phyloP scores from a whole-genome alignment of 2,329 filamentous ascomycete species.

The Colletotrichum abscissum region DNA sequence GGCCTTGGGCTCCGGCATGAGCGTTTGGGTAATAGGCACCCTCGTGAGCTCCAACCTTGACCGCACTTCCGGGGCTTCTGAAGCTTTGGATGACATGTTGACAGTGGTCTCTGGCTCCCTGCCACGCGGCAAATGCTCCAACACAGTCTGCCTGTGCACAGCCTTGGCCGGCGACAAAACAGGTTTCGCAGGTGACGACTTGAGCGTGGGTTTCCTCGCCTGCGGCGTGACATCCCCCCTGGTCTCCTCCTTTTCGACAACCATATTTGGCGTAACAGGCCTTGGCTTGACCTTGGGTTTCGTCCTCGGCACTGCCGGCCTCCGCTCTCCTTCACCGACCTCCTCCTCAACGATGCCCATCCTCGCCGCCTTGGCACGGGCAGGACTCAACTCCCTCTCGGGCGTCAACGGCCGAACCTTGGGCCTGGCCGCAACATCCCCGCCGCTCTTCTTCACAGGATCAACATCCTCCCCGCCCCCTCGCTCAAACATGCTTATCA shows the following conservation, averaged over 20 bases:
- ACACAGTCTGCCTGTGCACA: background rate
- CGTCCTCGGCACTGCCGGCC: slow-evolving; percentile 37
- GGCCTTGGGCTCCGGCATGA: background rate
- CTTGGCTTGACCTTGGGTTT: slow-evolving; percentile 42
- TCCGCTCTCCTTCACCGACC: background rate
- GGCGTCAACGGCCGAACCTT: slow-evolving; percentile 46
- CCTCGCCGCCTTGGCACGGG: slow-evolving; percentile 21
- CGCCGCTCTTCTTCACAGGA: slow-evolving; percentile 47
- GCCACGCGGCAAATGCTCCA: background rate
- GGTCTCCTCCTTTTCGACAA: background rate
- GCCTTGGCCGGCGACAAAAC: slow-evolving; percentile 2
- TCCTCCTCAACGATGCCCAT: slow-evolving; percentile 15
- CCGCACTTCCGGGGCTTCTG: background rate
- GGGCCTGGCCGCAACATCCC: slow-evolving; percentile 31
- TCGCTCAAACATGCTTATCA: slow-evolving; percentile 76
- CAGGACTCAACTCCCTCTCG: slow-evolving; percentile 42
- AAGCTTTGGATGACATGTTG: background rate
- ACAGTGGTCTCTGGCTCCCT: background rate
- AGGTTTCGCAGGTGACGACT: background rate
- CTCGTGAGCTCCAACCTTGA: background rate
- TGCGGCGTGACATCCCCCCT: slow-evolving; percentile 1
- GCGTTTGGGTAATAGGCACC: background rate
- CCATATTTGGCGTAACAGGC: slow-evolving; percentile 13
- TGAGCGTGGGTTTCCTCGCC: background rate
- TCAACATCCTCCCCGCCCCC: slow-evolving; percentile 41